Percentiles rank a stretch among this genome's conserved stretches.
phyloP scores from a whole-genome alignment of 108 stramenopile species.

The Nitzschia putrida region DNA sequence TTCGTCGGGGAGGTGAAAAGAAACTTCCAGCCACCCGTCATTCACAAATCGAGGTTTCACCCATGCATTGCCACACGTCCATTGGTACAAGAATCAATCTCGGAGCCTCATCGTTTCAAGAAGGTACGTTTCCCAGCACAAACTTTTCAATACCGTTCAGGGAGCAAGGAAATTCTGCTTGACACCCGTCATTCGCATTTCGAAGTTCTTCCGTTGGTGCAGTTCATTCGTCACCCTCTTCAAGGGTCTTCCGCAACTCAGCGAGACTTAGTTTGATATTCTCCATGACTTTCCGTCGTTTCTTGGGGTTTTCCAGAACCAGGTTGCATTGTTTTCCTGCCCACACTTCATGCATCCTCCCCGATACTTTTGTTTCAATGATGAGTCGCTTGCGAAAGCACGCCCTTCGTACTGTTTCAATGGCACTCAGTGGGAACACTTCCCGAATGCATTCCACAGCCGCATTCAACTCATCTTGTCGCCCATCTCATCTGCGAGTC shows the following conservation, averaged over 20 bases:
- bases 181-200: no score
- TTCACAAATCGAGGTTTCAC: no score
- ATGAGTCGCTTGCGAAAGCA: constrained; percentile 30
- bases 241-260: constrained; percentile 24
- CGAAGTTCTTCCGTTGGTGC: no score
- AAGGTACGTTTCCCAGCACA: no score
- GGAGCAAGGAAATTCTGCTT: no score
- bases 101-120: no score
- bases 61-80: no score
- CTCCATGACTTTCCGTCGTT: constrained; percentile 26
- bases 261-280: constrained; percentile 29
- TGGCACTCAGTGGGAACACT: constrained; percentile 39
- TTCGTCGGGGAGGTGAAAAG: no score
- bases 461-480: constrained; percentile 32
- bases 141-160: no score
- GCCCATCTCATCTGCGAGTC: constrained; percentile 48
- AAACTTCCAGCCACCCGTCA: no score
- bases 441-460: constrained; percentile 31
- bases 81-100: no score
- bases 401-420: constrained; percentile 28
- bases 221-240: no score
- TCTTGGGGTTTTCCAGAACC: constrained; percentile 30
- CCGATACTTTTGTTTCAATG: constrained; percentile 26
- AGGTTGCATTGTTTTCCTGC: constrained; percentile 33
- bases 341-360: constrained; percentile 36